Base-by-base conservation (phyloP, 345 rosid species). In the Euphorbia pulcherrima region DNA sequence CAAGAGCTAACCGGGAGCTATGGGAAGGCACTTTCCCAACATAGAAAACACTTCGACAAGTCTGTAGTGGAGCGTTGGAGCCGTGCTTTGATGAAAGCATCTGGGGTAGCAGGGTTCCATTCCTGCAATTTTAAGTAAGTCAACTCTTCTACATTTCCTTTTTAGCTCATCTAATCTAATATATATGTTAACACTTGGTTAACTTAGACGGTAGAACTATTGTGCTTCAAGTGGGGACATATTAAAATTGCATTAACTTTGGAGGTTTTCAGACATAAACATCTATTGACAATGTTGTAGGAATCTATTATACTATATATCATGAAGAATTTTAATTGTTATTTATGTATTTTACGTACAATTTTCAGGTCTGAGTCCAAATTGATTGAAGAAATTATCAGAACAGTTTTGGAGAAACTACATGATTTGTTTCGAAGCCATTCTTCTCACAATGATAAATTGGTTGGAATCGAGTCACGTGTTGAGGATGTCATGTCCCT, bases 331-430 rank as follows among this genome's bases (percentile, higher is more conserved):
- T n/a, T n/a, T n/a, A n/a, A n/a, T n/a, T n/a, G n/a, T n/a, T n/a
- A n/a, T n/a, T n/a, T n/a, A n/a, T n/a, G n/a, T n/a, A n/a, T n/a
- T n/a, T n/a, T n/a, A n/a, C n/a, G n/a, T n/a, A n/a, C n/a, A n/a
- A n/a, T n/a, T n/a, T n/a, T 7, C 18, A 67, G 70, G 62, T 28
- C 21, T 54, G 70, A 67, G 18, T 12, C 61, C 28, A 23, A 2
- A 2, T 5, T 67, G 0, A 23, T 54, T 24, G 23, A 54, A 50
- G 53, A 53, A 67, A 54, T 67, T 12, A 9, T 6, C 21, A 5
- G 8, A 9, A 20, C 24, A 23, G 17, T 67, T 52, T 6, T 37
- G 0, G 16, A 8, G 10, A 67, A 40, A 37, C 6, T 24, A 8
- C 0, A 40, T 0, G 6, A 16, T 23, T 17, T 55, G 11, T 2